Base-by-base conservation (phyloP, 2,329 filamentous ascomycete species). In the Dactylellina cionopaga region DNA sequence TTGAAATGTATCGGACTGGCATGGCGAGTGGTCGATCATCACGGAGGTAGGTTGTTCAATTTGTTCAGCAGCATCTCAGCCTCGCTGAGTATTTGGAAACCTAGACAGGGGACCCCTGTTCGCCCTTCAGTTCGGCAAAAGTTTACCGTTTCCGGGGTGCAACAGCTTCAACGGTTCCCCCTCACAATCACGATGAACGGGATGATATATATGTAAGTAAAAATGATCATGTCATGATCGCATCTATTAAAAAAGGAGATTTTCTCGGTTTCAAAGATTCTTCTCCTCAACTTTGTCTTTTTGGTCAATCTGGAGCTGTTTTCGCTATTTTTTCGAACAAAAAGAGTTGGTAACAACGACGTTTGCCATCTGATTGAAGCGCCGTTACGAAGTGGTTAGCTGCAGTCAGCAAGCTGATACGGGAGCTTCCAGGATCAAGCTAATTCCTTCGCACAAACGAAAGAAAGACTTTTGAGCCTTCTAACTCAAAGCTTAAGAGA, bases 41-140 rank as follows among this genome's bases (percentile, higher is more conserved):
- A n/a, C n/a, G n/a, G n/a, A n/a, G n/a, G n/a, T n/a, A n/a, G n/a
- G n/a, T n/a, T n/a, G n/a, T n/a, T n/a, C n/a, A n/a, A n/a, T n/a
- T n/a, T n/a, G n/a, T n/a, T n/a, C n/a, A n/a, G n/a, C 25, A 27
- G 56, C 65, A 41, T 65, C 68, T 72, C 68, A 72, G 68, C 68
- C 68, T 72, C 68, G 54, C 56, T 55, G 37, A 59, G 68, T 72
- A 72, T 72, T 72, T 72, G 68, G 68, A 72, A 72, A 72, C 54
- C 19, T 46, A 52, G 43, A 46, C 68, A 72, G 59, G 68, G 68
- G 68, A 54, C 54, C 68, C 68, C 46, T 46, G 68, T 46, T 33
- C 24, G 35, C 43, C 37, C 24, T 22, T 52, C 17, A 54, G 52
- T 58, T 72, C 68, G 68, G 68, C 46, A 72, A 72, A 65, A 64